Evolutionary conservation across 2,329 filamentous ascomycete genomes (phyloP).

Genomic region (Epichloe hybrida): DNA sequence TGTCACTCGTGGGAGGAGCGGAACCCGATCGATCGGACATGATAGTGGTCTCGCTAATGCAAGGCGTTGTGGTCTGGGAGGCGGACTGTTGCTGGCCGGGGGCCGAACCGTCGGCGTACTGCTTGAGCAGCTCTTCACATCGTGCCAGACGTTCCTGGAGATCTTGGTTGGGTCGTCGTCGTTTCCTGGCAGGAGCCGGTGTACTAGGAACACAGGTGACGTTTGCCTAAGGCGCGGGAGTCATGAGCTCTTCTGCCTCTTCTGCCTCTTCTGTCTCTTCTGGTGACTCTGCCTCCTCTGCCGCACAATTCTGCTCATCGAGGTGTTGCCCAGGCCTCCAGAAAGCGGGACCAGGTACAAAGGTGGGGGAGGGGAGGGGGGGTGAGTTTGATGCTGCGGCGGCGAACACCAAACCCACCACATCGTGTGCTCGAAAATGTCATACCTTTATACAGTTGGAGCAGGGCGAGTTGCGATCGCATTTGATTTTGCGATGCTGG

Average conservation of each 20-base stretch:
- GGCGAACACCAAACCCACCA: neutral
- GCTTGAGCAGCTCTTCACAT: conserved; percentile 44
- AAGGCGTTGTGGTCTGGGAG: conserved; percentile 3
- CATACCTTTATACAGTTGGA: conserved; percentile 46
- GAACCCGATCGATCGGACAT: conserved; percentile 15
- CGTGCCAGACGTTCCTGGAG: conserved; percentile 45
- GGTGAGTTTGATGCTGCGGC: neutral
- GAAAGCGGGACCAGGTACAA: neutral
- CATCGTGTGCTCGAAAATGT: neutral
- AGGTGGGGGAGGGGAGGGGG: neutral
- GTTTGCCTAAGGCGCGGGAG: conserved; percentile 31
- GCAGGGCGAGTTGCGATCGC: conserved; percentile 44
- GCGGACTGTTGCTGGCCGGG: conserved; percentile 11
- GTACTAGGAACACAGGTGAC: conserved; percentile 46
- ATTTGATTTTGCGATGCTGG: conserved; percentile 50
- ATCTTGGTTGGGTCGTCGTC: conserved; percentile 46
- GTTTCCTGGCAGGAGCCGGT: conserved; percentile 45
- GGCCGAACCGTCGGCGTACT: conserved; percentile 33
- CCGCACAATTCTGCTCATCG: neutral
- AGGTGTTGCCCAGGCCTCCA: neutral
- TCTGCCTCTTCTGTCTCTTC: no score
- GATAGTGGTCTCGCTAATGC: conserved; percentile 7
- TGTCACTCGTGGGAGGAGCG: conserved; percentile 17
- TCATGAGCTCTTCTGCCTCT: conserved; percentile 1
- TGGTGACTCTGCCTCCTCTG: no score